These are phyloP conservation scores for Castanea sativa DNA, from an alignment of 306 rosid species.

Conservation along the genomic window DNA sequence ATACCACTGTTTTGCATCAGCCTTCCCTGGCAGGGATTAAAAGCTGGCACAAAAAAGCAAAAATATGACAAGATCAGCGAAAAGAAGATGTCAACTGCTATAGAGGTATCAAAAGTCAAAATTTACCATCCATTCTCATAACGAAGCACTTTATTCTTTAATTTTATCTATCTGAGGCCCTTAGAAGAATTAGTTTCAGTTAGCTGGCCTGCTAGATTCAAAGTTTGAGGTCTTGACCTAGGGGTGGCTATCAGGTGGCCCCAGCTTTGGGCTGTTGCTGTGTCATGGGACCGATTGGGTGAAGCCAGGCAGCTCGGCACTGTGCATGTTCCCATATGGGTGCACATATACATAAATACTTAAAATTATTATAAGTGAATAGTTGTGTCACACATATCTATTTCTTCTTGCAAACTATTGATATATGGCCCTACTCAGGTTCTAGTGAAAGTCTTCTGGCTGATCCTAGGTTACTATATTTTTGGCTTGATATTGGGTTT, in stretches of 20 bases:
- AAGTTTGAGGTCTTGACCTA: slow-evolving; percentile 6
- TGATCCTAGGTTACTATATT: background rate
- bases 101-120: slow-evolving; percentile 69
- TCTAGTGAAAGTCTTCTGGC: background rate
- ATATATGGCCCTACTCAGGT: background rate
- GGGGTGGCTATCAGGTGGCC: slow-evolving; percentile 7
- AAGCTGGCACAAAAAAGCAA: slow-evolving; percentile 97
- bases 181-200: slow-evolving; percentile 5
- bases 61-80: slow-evolving; percentile 96
- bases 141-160: background rate
- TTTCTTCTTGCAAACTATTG: background rate
- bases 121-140: background rate
- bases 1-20: slow-evolving; percentile 41
- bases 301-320: background rate
- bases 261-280: background rate
- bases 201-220: slow-evolving; percentile 10
- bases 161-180: background rate
- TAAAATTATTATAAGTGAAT: background rate
- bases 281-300: slow-evolving; percentile 6
- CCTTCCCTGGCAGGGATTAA: slow-evolving; percentile 99
- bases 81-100: slow-evolving; percentile 84
- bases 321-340: background rate
- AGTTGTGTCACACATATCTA: background rate
- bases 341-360: background rate
- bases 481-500: background rate